Percentiles rank a stretch among this genome's conserved stretches.
These are phyloP conservation scores for Citrus australasica DNA, from an alignment of 345 rosid species.

Conservation along the genomic window DNA sequence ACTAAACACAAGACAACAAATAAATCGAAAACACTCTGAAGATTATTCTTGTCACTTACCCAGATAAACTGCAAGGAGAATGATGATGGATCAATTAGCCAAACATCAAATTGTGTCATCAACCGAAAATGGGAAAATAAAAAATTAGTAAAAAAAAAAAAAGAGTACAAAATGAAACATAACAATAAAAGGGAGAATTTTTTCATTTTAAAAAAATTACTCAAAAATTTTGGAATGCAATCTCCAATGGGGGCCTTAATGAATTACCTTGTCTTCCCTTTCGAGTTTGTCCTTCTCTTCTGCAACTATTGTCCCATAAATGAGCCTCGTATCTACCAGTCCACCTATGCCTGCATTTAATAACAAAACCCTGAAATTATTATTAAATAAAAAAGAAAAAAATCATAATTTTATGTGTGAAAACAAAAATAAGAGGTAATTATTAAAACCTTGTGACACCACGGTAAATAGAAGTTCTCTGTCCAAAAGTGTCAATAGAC, in stretches of 20 bases:
- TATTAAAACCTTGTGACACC: slow-evolving; percentile 76
- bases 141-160: slow-evolving; percentile 12
- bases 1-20: background rate
- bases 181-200: background rate
- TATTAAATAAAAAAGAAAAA: slow-evolving; percentile 2
- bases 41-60: slow-evolving; percentile 40
- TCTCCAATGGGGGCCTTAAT: background rate
- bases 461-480: slow-evolving; percentile 89
- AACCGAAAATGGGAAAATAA: slow-evolving; percentile 11
- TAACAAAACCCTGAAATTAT: slow-evolving; percentile 13
- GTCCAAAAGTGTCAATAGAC: slow-evolving; percentile 80
- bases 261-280: slow-evolving; percentile 74
- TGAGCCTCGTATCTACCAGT: slow-evolving; percentile 88
- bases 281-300: slow-evolving; percentile 87
- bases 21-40: too few relatives aligned
- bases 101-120: slow-evolving; percentile 17
- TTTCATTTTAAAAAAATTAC: background rate
- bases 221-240: background rate
- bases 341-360: slow-evolving; percentile 66
- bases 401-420: background rate
- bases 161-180: background rate
- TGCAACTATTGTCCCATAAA: slow-evolving; percentile 82
- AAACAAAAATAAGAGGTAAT: background rate
- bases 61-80: slow-evolving; percentile 64
- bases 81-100: slow-evolving; percentile 1